phyloP scores from a whole-genome alignment of 2,329 filamentous ascomycete species.

The Bimuria novae-zelandiae region DNA sequence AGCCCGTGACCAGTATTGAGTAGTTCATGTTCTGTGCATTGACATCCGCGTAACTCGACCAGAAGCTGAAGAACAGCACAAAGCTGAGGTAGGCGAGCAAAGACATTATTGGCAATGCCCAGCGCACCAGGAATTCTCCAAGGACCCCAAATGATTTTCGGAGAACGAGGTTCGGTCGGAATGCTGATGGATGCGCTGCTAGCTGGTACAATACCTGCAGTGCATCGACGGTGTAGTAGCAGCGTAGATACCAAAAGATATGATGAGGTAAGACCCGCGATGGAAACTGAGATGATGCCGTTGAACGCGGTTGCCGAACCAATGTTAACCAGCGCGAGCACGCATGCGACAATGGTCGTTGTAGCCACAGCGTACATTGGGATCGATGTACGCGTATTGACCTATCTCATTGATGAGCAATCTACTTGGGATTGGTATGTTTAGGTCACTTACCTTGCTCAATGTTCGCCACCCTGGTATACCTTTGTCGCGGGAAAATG shows the following conservation, averaged over 20 bases:
- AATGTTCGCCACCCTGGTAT: slow-evolving; percentile 43
- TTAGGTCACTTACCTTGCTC: slow-evolving; percentile 17
- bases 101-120: slow-evolving; percentile 29
- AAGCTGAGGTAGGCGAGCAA: slow-evolving; percentile 30
- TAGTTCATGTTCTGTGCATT: slow-evolving; percentile 34
- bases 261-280: slow-evolving; percentile 32
- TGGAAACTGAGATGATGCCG: slow-evolving; percentile 32
- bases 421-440: background rate
- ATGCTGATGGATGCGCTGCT: slow-evolving; percentile 7
- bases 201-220: slow-evolving; percentile 20
- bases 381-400: slow-evolving; percentile 25
- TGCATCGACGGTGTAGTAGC: slow-evolving; percentile 33
- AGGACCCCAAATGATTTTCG: slow-evolving; percentile 27
- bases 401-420: slow-evolving; percentile 26
- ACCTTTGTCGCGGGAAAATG: slow-evolving; percentile 48
- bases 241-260: slow-evolving; percentile 30
- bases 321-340: slow-evolving; percentile 56
- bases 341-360: slow-evolving; percentile 43
- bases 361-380: slow-evolving; percentile 42
- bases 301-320: slow-evolving; percentile 41
- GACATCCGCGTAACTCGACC: slow-evolving; percentile 23
- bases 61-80: slow-evolving; percentile 38
- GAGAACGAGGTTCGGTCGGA: slow-evolving; percentile 11
- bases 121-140: slow-evolving; percentile 24
- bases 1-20: no score